A percentile compares a stretch with the other conserved stretches of the same genome.
Conservation (phyloP, 1,284 basidiomycete species). For the Malassezia dermatis region DNA sequence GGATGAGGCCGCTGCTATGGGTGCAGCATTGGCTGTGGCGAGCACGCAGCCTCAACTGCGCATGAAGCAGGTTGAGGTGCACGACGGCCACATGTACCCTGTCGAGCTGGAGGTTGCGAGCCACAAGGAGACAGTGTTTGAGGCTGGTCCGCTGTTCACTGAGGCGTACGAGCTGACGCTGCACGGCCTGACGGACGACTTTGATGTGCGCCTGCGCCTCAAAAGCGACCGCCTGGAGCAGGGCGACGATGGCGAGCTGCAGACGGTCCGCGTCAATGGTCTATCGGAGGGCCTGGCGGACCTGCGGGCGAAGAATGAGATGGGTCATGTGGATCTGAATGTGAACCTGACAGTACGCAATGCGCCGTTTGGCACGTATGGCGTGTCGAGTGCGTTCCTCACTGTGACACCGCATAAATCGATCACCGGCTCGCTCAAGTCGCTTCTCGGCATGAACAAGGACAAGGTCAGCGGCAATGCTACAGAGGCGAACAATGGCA, state of each 20-base stretch:
- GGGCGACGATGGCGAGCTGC: slow-evolving; percentile 19
- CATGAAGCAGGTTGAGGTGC: slow-evolving; percentile 82
- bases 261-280: slow-evolving; percentile 28
- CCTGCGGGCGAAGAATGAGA: slow-evolving; percentile 28
- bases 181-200: slow-evolving; percentile 28
- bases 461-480: slow-evolving; percentile 19
- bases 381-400: slow-evolving; percentile 29
- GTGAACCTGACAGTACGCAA: slow-evolving; percentile 37
- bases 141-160: slow-evolving; percentile 24
- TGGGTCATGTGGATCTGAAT: slow-evolving; percentile 32
- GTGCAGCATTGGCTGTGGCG: slow-evolving; percentile 82
- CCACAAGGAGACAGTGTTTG: slow-evolving; percentile 28
- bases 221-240: slow-evolving; percentile 19
- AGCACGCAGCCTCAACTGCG: slow-evolving; percentile 80
- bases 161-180: slow-evolving; percentile 23
- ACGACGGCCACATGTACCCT: slow-evolving; percentile 53
- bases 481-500: slow-evolving; percentile 18
- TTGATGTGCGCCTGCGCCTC: slow-evolving; percentile 32
- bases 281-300: slow-evolving; percentile 29
- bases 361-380: slow-evolving; percentile 33
- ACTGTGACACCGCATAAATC: slow-evolving; percentile 33
- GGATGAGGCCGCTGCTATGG: slow-evolving; percentile 89
- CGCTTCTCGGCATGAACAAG: slow-evolving; percentile 33
- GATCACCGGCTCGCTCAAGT: slow-evolving; percentile 36
- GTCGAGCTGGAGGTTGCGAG: slow-evolving; percentile 27